These are phyloP conservation scores for Dactylellina cionopaga DNA, from an alignment of 2,329 filamentous ascomycete genomes.

Conservation along the genomic window DNA sequence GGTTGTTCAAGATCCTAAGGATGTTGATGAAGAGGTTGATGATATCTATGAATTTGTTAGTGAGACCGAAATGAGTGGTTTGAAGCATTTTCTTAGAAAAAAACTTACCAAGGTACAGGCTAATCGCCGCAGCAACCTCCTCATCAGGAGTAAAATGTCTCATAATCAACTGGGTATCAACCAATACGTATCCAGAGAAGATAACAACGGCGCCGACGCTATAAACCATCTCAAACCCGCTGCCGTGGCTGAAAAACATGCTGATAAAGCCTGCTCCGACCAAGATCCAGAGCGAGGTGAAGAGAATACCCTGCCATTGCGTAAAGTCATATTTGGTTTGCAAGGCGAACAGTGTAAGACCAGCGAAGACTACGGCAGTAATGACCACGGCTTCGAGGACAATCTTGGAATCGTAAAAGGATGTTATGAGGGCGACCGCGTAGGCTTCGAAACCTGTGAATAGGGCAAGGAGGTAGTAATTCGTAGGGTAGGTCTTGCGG, in stretches of 20 bases:
- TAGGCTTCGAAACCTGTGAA: constrained; percentile 96
- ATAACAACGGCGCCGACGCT: constrained; percentile 83
- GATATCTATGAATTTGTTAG: constrained; percentile 68
- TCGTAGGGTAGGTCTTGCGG: constrained; percentile 92
- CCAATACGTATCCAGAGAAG: constrained; percentile 93
- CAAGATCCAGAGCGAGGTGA: constrained; percentile 87
- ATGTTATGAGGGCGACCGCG: constrained; percentile 89
- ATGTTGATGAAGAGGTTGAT: constrained; percentile 98
- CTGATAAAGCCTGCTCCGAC: constrained; percentile 91
- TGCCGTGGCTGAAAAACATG: constrained; percentile 85
- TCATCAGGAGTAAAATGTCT: constrained; percentile 97
- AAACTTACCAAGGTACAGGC: constrained; percentile 75
- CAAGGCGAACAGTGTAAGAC: constrained; percentile 87
- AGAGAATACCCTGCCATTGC: constrained; percentile 94
- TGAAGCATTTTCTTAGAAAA: no score
- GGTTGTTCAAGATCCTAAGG: constrained; percentile 92
- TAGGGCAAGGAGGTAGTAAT: constrained; percentile 87
- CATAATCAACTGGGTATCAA: constrained; percentile 95
- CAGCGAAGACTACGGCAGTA: constrained; percentile 82
- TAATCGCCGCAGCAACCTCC: constrained; percentile 95
- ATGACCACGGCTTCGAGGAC: constrained; percentile 91
- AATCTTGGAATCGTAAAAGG: constrained; percentile 80
- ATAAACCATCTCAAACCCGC: constrained; percentile 84
- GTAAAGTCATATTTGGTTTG: constrained; percentile 99
- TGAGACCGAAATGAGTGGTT: no score